A percentile compares a stretch with the other conserved stretches of the same genome.
These are phyloP conservation scores for Macadamia integrifolia DNA, from an alignment of 164 flowering plant species.

Conservation along the genomic window DNA sequence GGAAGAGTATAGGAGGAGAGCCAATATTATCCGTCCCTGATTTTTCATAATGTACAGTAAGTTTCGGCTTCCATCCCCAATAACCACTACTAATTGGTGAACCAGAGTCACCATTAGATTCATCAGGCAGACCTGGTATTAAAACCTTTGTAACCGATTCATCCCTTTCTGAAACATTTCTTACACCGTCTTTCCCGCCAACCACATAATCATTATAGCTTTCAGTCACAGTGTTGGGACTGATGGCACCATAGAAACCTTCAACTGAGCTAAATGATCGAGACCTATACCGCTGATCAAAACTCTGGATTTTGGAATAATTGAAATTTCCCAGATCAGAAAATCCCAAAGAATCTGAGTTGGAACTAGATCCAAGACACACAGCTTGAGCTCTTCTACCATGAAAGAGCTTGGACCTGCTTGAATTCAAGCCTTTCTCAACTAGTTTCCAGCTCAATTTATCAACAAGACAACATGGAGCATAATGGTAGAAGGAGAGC, in stretches of 20 bases:
- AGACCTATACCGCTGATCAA: constrained; percentile 11
- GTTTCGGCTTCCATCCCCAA: constrained; percentile 93
- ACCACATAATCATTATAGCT: constrained; percentile 38
- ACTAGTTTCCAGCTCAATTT: constrained; percentile 18
- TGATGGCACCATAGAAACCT: constrained; percentile 13
- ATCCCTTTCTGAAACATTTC: constrained; percentile 25
- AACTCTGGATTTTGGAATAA: constrained; percentile 2
- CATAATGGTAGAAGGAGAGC: constrained; percentile 25
- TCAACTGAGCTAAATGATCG: constrained; percentile 14
- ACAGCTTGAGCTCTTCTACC: constrained; percentile 19
- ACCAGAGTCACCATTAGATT: constrained; percentile 44
- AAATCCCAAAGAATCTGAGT: constrained; percentile 11
- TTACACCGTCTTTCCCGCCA: constrained; percentile 35
- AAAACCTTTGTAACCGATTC: constrained; percentile 37
- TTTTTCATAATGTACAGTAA: constrained; percentile 72
- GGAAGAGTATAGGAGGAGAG: constrained; percentile 72
- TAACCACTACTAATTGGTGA: constrained; percentile 57
- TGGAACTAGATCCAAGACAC: constrained; percentile 11
- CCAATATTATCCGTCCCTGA: constrained; percentile 65
- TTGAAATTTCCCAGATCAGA: neutral
- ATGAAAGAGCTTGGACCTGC: constrained; percentile 16
- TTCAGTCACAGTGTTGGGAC: constrained; percentile 25
- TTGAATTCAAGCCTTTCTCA: constrained; percentile 19
- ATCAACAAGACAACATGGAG: constrained; percentile 22
- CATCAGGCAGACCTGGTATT: constrained; percentile 81